These are phyloP conservation scores for Talaromyces sp. DNA, from an alignment of 2,329 filamentous ascomycete species.

Conservation along the genomic window DNA sequence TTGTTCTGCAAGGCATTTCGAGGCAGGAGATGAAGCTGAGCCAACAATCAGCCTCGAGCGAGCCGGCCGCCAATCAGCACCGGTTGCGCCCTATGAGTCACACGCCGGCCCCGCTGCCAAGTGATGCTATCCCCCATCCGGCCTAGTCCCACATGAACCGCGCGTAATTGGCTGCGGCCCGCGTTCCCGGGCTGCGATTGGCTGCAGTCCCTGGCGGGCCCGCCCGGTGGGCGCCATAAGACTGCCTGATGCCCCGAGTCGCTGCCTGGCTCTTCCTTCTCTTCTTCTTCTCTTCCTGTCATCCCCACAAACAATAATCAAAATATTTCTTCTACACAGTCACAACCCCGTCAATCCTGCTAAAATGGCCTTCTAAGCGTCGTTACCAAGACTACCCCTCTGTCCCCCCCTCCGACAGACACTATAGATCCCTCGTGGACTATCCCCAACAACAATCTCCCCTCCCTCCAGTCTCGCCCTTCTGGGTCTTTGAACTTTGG, in stretches of 20 bases:
- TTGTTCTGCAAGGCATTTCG: neutral
- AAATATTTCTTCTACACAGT: constrained; percentile 6
- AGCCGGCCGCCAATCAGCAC: constrained; percentile 1
- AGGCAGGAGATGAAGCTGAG: no score
- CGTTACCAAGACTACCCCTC: constrained; percentile 14
- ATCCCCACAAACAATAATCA: constrained; percentile 12
- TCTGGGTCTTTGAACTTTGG: constrained; percentile 43
- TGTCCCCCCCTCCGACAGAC: constrained; percentile 38
- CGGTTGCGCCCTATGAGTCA: constrained; percentile 6
- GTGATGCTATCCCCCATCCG: neutral
- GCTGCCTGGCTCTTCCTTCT: constrained; percentile 30
- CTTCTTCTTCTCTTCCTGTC: constrained; percentile 12
- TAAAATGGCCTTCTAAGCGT: constrained; percentile 35
- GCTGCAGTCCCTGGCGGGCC: neutral
- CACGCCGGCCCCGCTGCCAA: neutral
- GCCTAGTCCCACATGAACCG: neutral
- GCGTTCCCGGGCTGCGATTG: neutral
- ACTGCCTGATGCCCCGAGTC: constrained; percentile 33
- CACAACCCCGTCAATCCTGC: neutral
- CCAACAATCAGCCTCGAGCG: neutral
- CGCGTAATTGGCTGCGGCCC: neutral
- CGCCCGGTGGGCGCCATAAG: constrained; percentile 23
- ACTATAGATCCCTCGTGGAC: constrained; percentile 35
- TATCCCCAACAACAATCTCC: constrained; percentile 21
- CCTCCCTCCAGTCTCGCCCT: constrained; percentile 35